Evolutionary conservation across 345 rosid species (phyloP), one percentile per base, ranked within the genome.

Genomic region (Boechera divaricarpa): DNA sequence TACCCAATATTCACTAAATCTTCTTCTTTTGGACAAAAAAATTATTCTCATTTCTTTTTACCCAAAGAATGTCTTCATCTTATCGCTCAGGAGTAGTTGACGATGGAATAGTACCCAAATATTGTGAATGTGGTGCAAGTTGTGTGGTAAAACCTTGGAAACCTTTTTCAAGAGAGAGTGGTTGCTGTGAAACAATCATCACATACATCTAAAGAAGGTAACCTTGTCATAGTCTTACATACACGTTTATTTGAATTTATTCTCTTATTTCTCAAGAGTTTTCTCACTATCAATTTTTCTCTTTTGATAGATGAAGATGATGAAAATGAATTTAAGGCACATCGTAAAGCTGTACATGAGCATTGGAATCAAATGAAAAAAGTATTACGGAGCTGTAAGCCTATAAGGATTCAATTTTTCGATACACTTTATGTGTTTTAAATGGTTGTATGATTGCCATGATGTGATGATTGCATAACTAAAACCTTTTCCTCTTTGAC

Each of bases 361-460:
- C 71, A 82, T 74, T 83, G 86, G 83, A 28, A 51, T 53, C 81
- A 78, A 69, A 83, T 84, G 92, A 88, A 70, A 70, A 78, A 88
- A 86, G 75, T 88, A 87, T 76, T 87, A 79, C 49, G 83, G 82
- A 83, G 87, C 88, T 80, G 95, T 90, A 83, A 76, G 86, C 68
- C 73, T 31, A 69, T 7, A 9, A 31, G 32, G 18, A 53, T 47
- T 66, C 72, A 32, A 33, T 56, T 32, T 15, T 7, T 11, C 7
- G 36, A 45, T 31, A 6, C 24, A 26, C 15, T 0, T 44, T 54
- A 32, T 16, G 53, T 47, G 71, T 66, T 32, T 66, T 35, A 10
- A 48, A n/a, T 16, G 59, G 49, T 21, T 74, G 21, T 49, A 63
- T 52, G 79, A 29, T 49, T 62, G 38, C 48, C 63, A 52, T 61